Evolutionary conservation across 768 basidiomycete genomes (phyloP), one percentile per base, ranked within the genome.

Genomic region (Rhodocollybia butyracea): DNA sequence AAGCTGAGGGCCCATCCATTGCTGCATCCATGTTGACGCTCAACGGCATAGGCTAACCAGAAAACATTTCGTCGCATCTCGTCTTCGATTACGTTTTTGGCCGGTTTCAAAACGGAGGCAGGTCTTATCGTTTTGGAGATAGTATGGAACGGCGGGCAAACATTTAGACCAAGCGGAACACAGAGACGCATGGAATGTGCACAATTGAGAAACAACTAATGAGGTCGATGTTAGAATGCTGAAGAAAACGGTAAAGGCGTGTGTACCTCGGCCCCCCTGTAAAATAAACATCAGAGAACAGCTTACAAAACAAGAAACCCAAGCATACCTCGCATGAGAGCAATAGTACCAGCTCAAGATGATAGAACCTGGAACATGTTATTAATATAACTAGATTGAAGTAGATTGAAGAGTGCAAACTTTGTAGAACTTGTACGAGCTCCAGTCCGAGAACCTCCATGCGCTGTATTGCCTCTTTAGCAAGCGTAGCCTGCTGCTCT

Each of bases 311-410:
- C 41, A 52, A 24, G 11, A 12, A 36, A 4, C 15, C 31, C n/a
- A 27, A 40, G 36, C 22, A 29, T 54, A n/a, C 85, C 80, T 84
- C 46, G 84, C 85, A 65, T 89, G 84, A 45, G 78, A 83, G 81
- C 85, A 88, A 61, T 87, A 87, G 66, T 85, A 88, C 84, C 86
- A 88, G 8, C 78, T 78, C 41, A 89, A 69, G 40, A 90, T 73
- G 13, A 86, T 73, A 41, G 79, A 74, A 10, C 86, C 88, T 91
- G 46, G 41, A 22, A 39, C 34, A 47, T 12, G 39, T 40, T n/a
- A n/a, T n/a, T 50, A 34, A 38, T 17, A 27, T 34, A 27, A 32
- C 29, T 43, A 27, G 19, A 36, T 32, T 30, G 51, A 54, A 30
- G 52, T 38, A 42, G 46, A n/a, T n/a, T 19, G 24, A 53, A 7